Evolutionary conservation across 129 eudicot genomes (phyloP).

Genomic region (Arctium lappa): DNA sequence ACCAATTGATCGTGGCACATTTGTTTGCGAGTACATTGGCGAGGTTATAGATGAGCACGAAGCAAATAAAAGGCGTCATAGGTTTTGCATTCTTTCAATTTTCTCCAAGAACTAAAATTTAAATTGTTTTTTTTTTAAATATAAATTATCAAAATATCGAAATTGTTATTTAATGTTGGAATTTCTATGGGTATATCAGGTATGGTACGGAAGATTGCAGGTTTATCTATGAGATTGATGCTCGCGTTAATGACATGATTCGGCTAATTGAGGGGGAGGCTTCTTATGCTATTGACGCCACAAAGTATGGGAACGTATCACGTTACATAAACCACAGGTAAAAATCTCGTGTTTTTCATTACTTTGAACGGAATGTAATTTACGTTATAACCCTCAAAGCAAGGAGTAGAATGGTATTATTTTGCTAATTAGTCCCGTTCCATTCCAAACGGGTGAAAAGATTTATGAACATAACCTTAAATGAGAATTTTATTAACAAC

Average conservation of each 20-base stretch:
- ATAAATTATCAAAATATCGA: background rate
- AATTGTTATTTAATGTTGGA: background rate
- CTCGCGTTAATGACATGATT: constrained; percentile 69
- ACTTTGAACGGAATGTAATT: background rate
- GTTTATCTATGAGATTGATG: constrained; percentile 67
- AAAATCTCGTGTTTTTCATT: background rate
- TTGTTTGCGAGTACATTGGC: constrained; percentile 88
- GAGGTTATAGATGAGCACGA: constrained; percentile 86
- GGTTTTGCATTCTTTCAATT: constrained; percentile 41
- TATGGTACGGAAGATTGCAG: constrained; percentile 52
- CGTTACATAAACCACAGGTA: constrained; percentile 96
- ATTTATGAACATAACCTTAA: background rate
- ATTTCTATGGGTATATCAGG: constrained; percentile 35
- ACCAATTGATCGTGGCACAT: constrained; percentile 70
- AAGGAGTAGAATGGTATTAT: background rate
- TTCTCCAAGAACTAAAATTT: background rate
- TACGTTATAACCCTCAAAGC: background rate
- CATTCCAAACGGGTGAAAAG: background rate
- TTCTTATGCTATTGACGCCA: constrained; percentile 75
- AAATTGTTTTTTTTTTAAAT: background rate
- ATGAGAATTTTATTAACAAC: background rate
- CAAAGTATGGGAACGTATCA: constrained; percentile 83
- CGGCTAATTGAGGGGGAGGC: constrained; percentile 71
- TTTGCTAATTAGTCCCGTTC: background rate
- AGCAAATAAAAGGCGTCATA: constrained; percentile 73